Base-by-base conservation (phyloP, 2,329 filamentous ascomycete species). In the Coniochaeta sp. region DNA sequence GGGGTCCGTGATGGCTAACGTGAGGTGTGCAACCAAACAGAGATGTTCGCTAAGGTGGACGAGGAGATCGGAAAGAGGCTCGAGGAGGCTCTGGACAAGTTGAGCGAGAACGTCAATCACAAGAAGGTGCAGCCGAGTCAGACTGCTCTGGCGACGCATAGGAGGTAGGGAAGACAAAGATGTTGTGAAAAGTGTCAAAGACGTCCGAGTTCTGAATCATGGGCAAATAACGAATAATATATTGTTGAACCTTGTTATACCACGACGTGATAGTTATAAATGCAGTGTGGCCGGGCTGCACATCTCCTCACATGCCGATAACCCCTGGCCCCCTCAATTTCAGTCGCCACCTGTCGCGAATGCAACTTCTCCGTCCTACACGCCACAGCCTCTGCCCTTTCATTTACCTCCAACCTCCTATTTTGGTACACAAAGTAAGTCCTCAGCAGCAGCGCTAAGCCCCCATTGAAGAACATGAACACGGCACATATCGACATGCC, bases 381-480 rank as follows among this genome's bases (percentile, higher is more conserved):
- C 48, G 57, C 60, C 22, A 42, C 38, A 42, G 38, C 38, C 38
- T 42, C 18, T 13, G 38, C 38, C 33, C 59, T 61, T 55, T 67
- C 65, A 51, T 54, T 60, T 47, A 26, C 55, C 52, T 62, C 65
- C 26, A 70, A 65, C 53, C 51, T 51, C 48, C 52, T 59, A 52
- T 71, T 71, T 61, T 66, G 63, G 58, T 56, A 56, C 3, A 51
- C 61, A 32, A 71, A 63, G 53, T 65, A 66, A 27, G 59, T 56
- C 26, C 68, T 59, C 46, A 71, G 58, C 1, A 51, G 18, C 1
- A 71, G 28, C 2, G 68, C 63, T 27, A 72, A 55, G 12, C 69
- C 12, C 0, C 66, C 69, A 46, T 69, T 71, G 56, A 72, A 65
- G 50, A 72, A 68, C 66, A 73, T 70, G 45, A 72, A 72, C 3